Evolutionary conservation across 768 basidiomycete species (phyloP), one percentile per base, ranked within the genome.

Genomic region (Aureoboletus auriporus): DNA sequence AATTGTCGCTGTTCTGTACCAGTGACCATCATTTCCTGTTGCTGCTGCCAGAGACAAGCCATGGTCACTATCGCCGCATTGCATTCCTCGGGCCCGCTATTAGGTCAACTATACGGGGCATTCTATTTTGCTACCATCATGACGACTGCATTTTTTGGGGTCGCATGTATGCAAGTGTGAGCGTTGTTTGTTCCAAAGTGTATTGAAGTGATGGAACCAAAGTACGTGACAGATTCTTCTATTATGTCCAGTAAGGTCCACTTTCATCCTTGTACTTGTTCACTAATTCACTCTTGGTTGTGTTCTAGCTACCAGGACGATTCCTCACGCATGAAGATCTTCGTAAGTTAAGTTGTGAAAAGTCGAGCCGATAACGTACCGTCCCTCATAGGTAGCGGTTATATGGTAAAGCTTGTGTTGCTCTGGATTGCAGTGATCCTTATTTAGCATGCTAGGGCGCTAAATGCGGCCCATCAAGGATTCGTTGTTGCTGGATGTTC

Each of bases 141-240:
- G 17, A 26, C 47, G 4, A 38, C 47, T 13, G 27, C 10, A 10
- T 48, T 49, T 33, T 49, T 42, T 16, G 47, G 47, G 5, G 5
- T 42, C 5, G 11, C 41, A 8, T 49, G 47, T 11, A 38, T 49
- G 41, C 47, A 49, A 38, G 42, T 41, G 47, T 49, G 41, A 30
- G 47, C 42, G 4, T 3, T 17, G 40, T 8, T 6, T 9, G 6
- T 34, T n/a, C 13, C 14, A 20, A 5, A 39, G 14, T 11, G 3
- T n/a, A 9, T 29, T 37, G 6, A 33, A 13, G 10, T 33, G 13
- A 13, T 33, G 2, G 10, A 10, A 9, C 31, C 31, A 13, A 13
- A 8, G 10, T 13, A 33, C 31, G 31, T 8, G 4, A 10, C 35
- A 49, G 47, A 26, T 49, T 42, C 36, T 42, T 49, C 2, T 49